A percentile compares a stretch with the other conserved stretches of the same genome.
Conservation (phyloP, 2,329 filamentous ascomycete species). For the Botrytis byssoidea region DNA sequence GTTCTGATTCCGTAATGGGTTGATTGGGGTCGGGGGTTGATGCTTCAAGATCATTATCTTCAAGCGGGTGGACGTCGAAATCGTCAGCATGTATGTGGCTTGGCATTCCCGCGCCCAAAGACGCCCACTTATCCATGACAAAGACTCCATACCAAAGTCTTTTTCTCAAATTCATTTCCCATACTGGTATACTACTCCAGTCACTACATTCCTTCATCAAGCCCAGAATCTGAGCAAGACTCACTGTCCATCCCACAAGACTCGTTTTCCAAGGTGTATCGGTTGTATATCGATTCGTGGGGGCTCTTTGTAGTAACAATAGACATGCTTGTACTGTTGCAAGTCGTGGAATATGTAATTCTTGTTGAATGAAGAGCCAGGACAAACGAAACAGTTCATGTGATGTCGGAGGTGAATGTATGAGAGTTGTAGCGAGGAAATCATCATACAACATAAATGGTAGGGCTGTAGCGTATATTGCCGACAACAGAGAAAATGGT, state of each 20-base stretch:
- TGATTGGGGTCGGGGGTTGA: conserved; percentile 27
- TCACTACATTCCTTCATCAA: conserved; percentile 37
- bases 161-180: conserved; percentile 39
- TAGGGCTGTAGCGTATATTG: conserved; percentile 46
- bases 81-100: conserved; percentile 38
- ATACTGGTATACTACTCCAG: conserved; percentile 38
- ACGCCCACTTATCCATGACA: conserved; percentile 41
- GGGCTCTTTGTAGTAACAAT: conserved; percentile 38
- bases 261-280: conserved; percentile 41
- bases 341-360: conserved; percentile 39
- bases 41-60: conserved; percentile 32
- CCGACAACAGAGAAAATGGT: conserved; percentile 42
- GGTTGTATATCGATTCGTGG: conserved; percentile 39
- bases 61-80: conserved; percentile 36
- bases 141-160: conserved; percentile 39
- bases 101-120: conserved; percentile 40
- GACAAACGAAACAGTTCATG: conserved; percentile 38
- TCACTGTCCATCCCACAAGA: conserved; percentile 39
- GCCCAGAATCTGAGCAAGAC: conserved; percentile 39
- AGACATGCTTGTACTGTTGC: conserved; percentile 40
- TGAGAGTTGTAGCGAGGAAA: conserved; percentile 37
- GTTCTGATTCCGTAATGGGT: conserved; percentile 31
- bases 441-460: conserved; percentile 47
- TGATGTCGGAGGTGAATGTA: conserved; percentile 37
- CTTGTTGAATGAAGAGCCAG: conserved; percentile 38